Percentiles rank a stretch among this genome's conserved stretches.
phyloP scores from a whole-genome alignment of 2,329 filamentous ascomycete genomes.

The Onygenales sp. region DNA sequence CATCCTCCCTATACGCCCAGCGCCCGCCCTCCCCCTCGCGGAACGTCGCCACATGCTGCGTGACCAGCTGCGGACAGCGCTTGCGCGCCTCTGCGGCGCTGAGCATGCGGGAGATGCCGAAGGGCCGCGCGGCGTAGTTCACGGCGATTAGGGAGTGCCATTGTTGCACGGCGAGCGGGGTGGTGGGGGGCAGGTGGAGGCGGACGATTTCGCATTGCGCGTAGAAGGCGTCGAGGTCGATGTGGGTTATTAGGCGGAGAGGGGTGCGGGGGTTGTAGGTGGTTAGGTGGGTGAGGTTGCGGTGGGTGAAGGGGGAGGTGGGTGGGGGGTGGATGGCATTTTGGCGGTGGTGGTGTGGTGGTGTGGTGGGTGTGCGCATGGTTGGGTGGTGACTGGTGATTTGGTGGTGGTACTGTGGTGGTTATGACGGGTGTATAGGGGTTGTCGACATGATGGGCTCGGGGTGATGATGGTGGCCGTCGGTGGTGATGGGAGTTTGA shows the following conservation, averaged over 20 bases:
- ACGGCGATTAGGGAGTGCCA: conserved; percentile 93
- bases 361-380: not conserved
- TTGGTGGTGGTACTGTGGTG: not conserved
- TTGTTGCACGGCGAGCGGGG: conserved; percentile 86
- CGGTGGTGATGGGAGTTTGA: not conserved
- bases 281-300: conserved; percentile 67
- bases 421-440: not conserved
- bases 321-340: not conserved
- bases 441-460: not conserved
- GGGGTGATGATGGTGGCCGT: too few species aligned
- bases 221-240: conserved; percentile 97
- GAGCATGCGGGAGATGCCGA: conserved; percentile 70
- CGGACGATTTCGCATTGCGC: conserved; percentile 92
- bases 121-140: conserved; percentile 83
- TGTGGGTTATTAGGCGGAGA: conserved; percentile 76
- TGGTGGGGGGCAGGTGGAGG: conserved; percentile 61
- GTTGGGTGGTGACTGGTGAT: too few species aligned
- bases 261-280: conserved; percentile 63
- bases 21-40: conserved; percentile 73
- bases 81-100: conserved; percentile 74
- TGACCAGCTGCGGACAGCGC: conserved; percentile 70
- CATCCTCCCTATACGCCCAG: conserved; percentile 84
- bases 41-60: conserved; percentile 93
- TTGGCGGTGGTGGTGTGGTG: not conserved
- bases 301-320: conserved; percentile 60